Percentiles rank a stretch among this genome's conserved stretches.
Conservation (phyloP, 2,329 filamentous ascomycete species). For the Myrmaecium sp. region DNA sequence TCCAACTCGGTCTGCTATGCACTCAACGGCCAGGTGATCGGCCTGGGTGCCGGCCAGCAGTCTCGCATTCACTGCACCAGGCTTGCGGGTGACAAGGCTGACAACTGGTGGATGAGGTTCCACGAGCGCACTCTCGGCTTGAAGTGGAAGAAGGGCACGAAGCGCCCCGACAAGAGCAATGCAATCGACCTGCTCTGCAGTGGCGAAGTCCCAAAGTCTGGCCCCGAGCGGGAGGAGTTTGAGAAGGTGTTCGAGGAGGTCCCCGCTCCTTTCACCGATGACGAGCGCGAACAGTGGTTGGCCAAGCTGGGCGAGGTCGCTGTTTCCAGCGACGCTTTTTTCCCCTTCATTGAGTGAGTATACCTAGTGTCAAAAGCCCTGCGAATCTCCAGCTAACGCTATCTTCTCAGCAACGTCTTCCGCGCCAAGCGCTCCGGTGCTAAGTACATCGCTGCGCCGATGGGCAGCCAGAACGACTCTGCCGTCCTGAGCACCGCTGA, state of each 20-base stretch:
- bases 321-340: constrained; percentile 82
- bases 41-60: constrained; percentile 90
- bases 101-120: constrained; percentile 99
- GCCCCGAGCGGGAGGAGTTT: constrained; percentile 71
- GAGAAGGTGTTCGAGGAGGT: constrained; percentile 84
- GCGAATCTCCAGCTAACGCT: constrained; percentile 1
- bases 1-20: constrained; percentile 99
- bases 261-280: constrained; percentile 60
- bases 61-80: constrained; percentile 97
- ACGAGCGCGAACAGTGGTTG: constrained; percentile 79
- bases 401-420: constrained; percentile 86
- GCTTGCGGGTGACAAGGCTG: constrained; percentile 91
- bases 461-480: constrained; percentile 72
- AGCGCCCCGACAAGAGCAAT: constrained; percentile 95
- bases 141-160: constrained; percentile 95
- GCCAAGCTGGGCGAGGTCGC: constrained; percentile 65
- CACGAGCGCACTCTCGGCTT: constrained; percentile 74
- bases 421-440: constrained; percentile 72
- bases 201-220: constrained; percentile 68
- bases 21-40: constrained; percentile 80
- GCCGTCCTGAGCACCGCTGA: constrained; percentile 78
- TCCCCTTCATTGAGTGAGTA: constrained; percentile 3
- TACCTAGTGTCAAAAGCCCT: background rate
- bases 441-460: constrained; percentile 91
- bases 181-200: constrained; percentile 91